phyloP scores from a whole-genome alignment of 2,329 filamentous ascomycete species.

The Blastomyces parvus region DNA sequence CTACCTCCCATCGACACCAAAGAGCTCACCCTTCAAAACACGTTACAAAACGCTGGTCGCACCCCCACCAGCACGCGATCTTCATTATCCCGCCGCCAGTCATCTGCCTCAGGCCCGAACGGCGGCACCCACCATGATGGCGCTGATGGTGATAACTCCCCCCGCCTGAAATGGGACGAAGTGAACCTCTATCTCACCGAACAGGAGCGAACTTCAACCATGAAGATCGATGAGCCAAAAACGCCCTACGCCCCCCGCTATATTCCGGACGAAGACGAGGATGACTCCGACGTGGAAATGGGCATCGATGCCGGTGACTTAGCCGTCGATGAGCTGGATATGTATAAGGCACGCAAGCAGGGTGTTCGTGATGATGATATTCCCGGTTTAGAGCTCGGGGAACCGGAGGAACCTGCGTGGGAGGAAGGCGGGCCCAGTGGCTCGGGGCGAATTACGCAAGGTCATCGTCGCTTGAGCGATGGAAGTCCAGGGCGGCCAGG shows the following conservation, averaged over 20 bases:
- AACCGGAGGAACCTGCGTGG: conserved; percentile 60
- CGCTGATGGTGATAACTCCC: conserved; percentile 47
- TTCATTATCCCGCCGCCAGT: conserved; percentile 61
- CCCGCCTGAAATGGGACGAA: conserved; percentile 95
- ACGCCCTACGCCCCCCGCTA: conserved; percentile 92
- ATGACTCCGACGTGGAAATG: conserved; percentile 29
- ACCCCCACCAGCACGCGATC: conserved; percentile 53
- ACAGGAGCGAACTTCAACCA: conserved; percentile 86
- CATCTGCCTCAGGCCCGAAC: conserved; percentile 34
- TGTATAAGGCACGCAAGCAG: conserved; percentile 37
- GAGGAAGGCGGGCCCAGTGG: conserved; percentile 26
- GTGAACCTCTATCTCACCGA: conserved; percentile 95
- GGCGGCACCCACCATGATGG: conserved; percentile 37
- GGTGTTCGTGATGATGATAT: conserved; percentile 63
- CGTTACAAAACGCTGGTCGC: conserved; percentile 83
- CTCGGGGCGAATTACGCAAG: conserved; percentile 38
- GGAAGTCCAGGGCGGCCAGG: conserved; percentile 39
- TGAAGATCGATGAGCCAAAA: conserved; percentile 99
- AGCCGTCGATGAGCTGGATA: conserved; percentile 58
- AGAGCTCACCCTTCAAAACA: conserved; percentile 89
- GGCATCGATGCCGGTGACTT: conserved; percentile 61
- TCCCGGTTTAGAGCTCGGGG: conserved; percentile 80
- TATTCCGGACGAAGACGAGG: conserved; percentile 78
- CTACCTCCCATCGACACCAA: conserved; percentile 53
- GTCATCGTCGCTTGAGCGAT: conserved; percentile 33